Evolutionary conservation across 2,329 filamentous ascomycete species (phyloP).

Genomic region (Lachnellula willkommii): DNA sequence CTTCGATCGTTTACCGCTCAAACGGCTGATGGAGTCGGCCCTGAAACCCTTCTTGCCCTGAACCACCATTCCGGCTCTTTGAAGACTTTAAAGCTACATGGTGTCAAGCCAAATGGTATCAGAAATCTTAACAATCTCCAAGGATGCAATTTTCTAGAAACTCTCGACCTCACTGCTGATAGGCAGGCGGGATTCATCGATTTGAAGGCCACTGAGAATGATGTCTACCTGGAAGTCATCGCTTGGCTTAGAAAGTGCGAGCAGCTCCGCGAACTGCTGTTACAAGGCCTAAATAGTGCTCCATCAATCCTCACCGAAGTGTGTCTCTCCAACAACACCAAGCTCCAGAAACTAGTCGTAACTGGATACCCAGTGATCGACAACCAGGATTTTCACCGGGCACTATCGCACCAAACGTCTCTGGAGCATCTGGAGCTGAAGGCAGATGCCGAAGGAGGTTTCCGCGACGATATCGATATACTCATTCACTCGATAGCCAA

Average conservation of each 20-base stretch:
- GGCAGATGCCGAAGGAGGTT: slow-evolving; percentile 42
- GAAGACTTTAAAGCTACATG: slow-evolving; percentile 44
- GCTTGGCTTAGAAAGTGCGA: slow-evolving; percentile 52
- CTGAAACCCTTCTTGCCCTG: slow-evolving; percentile 49
- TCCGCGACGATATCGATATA: slow-evolving; percentile 42
- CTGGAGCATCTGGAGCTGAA: slow-evolving; percentile 42
- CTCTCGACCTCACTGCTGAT: slow-evolving; percentile 39
- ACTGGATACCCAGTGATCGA: slow-evolving; percentile 43
- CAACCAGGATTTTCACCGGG: slow-evolving; percentile 47
- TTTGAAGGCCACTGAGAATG: slow-evolving; percentile 47
- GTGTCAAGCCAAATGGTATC: slow-evolving; percentile 43
- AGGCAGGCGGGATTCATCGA: slow-evolving; percentile 40
- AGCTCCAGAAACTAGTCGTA: slow-evolving; percentile 44
- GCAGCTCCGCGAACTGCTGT: slow-evolving; percentile 43
- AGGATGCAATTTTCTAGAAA: slow-evolving; percentile 44
- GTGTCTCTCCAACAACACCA: slow-evolving; percentile 40
- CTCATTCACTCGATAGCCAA: slow-evolving; percentile 47
- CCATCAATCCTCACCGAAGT: slow-evolving; percentile 48
- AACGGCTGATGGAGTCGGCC: slow-evolving; percentile 48
- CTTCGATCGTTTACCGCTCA: slow-evolving; percentile 55
- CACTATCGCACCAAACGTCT: slow-evolving; percentile 44
- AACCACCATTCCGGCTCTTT: slow-evolving; percentile 51
- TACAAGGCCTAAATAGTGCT: slow-evolving; percentile 47
- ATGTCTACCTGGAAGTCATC: slow-evolving; percentile 45
- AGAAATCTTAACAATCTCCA: slow-evolving; percentile 44